phyloP scores from a whole-genome alignment of 495 filamentous ascomycete genomes.

The Talaromyces adpressus region DNA sequence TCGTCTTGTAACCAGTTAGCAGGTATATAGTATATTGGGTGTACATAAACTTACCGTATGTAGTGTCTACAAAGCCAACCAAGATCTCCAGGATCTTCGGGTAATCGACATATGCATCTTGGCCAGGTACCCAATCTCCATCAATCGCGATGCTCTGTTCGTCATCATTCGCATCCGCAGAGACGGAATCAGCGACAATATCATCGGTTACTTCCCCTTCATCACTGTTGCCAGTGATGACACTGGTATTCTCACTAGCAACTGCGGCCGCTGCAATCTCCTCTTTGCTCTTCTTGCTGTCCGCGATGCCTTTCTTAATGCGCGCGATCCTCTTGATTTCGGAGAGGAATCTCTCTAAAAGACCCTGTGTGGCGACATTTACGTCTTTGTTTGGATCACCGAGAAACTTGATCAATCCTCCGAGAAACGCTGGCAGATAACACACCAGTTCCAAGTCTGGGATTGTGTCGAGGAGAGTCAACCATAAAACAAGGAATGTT shows the following conservation, averaged over 20 bases:
- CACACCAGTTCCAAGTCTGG: conserved; percentile 93
- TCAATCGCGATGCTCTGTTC: conserved; percentile 61
- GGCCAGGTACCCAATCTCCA: conserved; percentile 93
- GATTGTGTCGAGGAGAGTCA: conserved; percentile 90
- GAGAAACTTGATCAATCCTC: conserved; percentile 84
- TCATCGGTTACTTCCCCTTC: conserved; percentile 37
- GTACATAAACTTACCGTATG: conserved; percentile 49
- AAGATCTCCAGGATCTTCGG: conserved; percentile 87
- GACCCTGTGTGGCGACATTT: conserved; percentile 80
- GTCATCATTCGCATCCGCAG: conserved; percentile 48
- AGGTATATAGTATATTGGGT: background rate
- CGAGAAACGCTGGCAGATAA: conserved; percentile 86
- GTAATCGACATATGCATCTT: conserved; percentile 93
- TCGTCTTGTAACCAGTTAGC: conserved; percentile 49
- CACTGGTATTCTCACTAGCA: conserved; percentile 56
- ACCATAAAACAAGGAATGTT: conserved; percentile 93
- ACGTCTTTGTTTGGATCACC: conserved; percentile 90
- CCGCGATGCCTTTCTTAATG: conserved; percentile 85
- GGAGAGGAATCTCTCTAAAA: conserved; percentile 83
- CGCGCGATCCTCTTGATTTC: conserved; percentile 94
- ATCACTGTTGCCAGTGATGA: conserved; percentile 42
- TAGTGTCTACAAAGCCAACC: conserved; percentile 81
- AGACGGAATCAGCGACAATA: conserved; percentile 51
- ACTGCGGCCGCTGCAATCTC: conserved; percentile 58
- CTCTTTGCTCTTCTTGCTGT: conserved; percentile 67